Percentiles rank a stretch among this genome's conserved stretches.
Evolutionary conservation across 176 grass and related monocot genomes (phyloP).

Genomic region (Lolium multiflorum): DNA sequence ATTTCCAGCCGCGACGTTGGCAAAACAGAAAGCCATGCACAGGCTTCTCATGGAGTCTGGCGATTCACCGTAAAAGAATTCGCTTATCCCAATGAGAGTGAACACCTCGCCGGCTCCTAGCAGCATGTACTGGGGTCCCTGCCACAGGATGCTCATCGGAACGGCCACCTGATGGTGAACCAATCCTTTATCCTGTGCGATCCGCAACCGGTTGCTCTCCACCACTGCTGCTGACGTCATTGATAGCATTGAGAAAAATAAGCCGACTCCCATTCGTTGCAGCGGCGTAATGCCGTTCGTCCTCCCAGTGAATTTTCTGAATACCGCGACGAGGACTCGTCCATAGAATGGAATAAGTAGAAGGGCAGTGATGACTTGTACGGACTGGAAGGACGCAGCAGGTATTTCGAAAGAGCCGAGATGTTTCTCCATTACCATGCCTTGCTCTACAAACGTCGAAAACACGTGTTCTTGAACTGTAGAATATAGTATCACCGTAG

Average conservation of each 20-base stretch:
- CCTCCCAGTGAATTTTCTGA: conserved; percentile 53
- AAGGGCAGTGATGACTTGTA: conserved; percentile 46
- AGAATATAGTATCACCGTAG: conserved; percentile 40
- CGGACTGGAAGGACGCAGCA: background rate
- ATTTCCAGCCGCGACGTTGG: conserved; percentile 46
- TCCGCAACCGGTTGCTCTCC: conserved; percentile 45
- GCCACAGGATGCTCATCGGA: conserved; percentile 65
- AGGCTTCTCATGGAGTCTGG: conserved; percentile 65
- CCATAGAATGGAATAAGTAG: conserved; percentile 55
- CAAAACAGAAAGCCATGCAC: conserved; percentile 46
- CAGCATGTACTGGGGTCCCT: conserved; percentile 63
- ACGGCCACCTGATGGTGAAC: conserved; percentile 32
- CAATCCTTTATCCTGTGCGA: conserved; percentile 33
- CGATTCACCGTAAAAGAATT: conserved; percentile 62
- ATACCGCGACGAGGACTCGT: conserved; percentile 50
- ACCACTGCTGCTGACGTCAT: conserved; percentile 61
- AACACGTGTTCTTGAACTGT: conserved; percentile 54
- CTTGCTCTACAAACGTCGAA: conserved; percentile 58
- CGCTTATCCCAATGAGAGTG: conserved; percentile 47
- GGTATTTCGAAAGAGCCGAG: conserved; percentile 47
- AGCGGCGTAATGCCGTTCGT: conserved; percentile 54
- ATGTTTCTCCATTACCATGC: conserved; percentile 50
- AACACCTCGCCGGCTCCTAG: conserved; percentile 55
- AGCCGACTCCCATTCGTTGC: conserved; percentile 52
- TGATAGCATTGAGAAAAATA: conserved; percentile 48